Evolutionary conservation across 1,284 basidiomycete species (phyloP).

Genomic region (Ustanciosporium gigantosporum): DNA sequence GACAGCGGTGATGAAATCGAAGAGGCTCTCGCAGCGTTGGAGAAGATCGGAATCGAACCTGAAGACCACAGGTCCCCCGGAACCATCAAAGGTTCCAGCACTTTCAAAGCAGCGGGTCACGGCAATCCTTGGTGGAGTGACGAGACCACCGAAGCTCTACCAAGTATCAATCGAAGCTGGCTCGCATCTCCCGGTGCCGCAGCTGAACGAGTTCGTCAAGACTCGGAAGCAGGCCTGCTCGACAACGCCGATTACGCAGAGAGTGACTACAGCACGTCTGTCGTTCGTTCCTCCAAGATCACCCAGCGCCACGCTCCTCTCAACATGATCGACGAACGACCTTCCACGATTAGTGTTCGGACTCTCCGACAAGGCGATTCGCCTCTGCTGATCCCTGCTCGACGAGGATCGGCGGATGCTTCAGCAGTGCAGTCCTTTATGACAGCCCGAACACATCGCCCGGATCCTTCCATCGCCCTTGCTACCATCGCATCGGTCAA

Average conservation of each 20-base stretch:
- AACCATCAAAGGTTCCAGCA: conserved; percentile 34
- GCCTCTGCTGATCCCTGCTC: conserved; percentile 25
- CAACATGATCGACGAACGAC: conserved; percentile 29
- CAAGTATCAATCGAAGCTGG: conserved; percentile 48
- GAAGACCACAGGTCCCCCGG: conserved; percentile 19
- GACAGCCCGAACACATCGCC: conserved; percentile 41
- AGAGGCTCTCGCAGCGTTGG: conserved; percentile 50
- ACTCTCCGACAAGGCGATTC: conserved; percentile 29
- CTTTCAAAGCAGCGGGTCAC: conserved; percentile 53
- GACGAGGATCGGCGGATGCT: conserved; percentile 24
- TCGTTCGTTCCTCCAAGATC: conserved; percentile 47
- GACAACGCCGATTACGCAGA: conserved; percentile 36
- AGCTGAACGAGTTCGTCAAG: conserved; percentile 24
- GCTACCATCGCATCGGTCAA: conserved; percentile 47
- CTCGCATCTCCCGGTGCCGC: conserved; percentile 34
- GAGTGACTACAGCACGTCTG: conserved; percentile 53
- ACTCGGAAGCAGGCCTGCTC: conserved; percentile 30
- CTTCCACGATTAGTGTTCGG: conserved; percentile 34
- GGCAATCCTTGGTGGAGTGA: conserved; percentile 58
- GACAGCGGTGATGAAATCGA: conserved; percentile 53
- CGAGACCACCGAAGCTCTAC: conserved; percentile 28
- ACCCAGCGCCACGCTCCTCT: conserved; percentile 32
- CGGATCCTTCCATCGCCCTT: conserved; percentile 43
- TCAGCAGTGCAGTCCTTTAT: conserved; percentile 39
- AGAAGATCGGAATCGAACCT: conserved; percentile 44